Base-by-base conservation (phyloP, 345 rosid genomes). In the Abelmoschus esculentus region DNA sequence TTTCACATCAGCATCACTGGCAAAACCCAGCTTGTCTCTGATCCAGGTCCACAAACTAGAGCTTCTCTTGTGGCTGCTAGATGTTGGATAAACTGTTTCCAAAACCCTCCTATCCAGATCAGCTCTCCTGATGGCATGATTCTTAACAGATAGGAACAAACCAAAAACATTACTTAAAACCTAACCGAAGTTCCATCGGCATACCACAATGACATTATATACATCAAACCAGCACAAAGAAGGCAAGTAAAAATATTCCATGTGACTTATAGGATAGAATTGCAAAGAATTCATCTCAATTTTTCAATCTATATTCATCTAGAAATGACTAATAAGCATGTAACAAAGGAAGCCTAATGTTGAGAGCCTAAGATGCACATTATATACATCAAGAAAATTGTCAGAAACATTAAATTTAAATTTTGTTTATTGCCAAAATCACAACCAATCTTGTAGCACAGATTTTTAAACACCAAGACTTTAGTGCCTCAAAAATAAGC, bases 121-220 rank as follows among this genome's bases (percentile, higher is more conserved):
- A 75, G 97, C 97, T 82, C 83, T 91, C 82, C 97, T 84, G 78
- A 91, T 87, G 63, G 93, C 99, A 76, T 91, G 91, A 77, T 95
- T 95, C 99, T 95, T 49, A 54, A 52, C 15, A 58, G 66, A 55
- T 15, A 57, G 32, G 11, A 7, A 17, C 7, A 61, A 52, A 36
- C 29, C 53, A 62, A 50, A 53, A 49, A 32, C 13, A 46, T 50
- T 40, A 56, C 42, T 38, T 42, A 38, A 55, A 22, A 12, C 32
- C 32, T 19, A 38, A 40, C 15, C 7, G 40, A 10, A 70, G 18
- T 18, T 34, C 22, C 52, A 53, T 49, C 12, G 7, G 63, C 32
- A 2, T 40, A 19, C 53, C 71, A 32, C 13, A 6, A 42, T 49
- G 28, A 50, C 42, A 50, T 50, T 14, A 14, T n/a, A 49, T 8